Evolutionary conservation across 345 rosid species (phyloP), one percentile per base, ranked within the genome.

Genomic region (Hibiscus syriacus): DNA sequence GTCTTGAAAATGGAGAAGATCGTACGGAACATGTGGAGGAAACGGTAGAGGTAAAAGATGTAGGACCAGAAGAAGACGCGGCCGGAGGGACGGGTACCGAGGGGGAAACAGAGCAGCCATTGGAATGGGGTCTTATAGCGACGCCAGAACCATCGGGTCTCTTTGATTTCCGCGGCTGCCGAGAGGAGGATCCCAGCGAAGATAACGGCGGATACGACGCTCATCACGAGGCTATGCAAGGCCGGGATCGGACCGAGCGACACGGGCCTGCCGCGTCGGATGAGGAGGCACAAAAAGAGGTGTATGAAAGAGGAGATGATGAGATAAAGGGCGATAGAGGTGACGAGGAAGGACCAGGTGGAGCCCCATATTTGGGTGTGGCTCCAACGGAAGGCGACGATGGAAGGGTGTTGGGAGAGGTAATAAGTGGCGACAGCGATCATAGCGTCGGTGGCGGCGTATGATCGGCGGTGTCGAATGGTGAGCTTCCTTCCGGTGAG

Each of bases 301-400:
- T 88, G 90, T 78, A 88, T 79, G 68, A 80, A 6, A 19, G 65
- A 45, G 29, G 72, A 30, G 22, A 57, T 6, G 76, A 73, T 3
- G 72, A 92, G 80, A 83, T 90, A 92, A 41, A 83, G 45, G 57
- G 70, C 27, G 11, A 88, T 77, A 39, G 98, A 84, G 39, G 82
- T 60, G 82, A 87, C 68, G 38, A 92, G 87, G 73, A 92, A 92
- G 2, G 81, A 81, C 98, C 98, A 92, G 41, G 98, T 88, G 83
- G 97, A 85, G 59, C 90, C 96, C 86, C 86, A 92, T 43, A 89
- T 84, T 61, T 90, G 87, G 84, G 76, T 70, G 78, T 86, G 85
- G 72, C 93, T 86, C 97, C 98, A 92, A 46, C 93, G 93, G 88
- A 92, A 92, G 38, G 73, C 69, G 55, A n/a, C n/a, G n/a, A n/a